Percentiles rank a stretch among this genome's conserved stretches.
phyloP scores from a whole-genome alignment of 305 asterid genomes.

The Rubia tinctorum region DNA sequence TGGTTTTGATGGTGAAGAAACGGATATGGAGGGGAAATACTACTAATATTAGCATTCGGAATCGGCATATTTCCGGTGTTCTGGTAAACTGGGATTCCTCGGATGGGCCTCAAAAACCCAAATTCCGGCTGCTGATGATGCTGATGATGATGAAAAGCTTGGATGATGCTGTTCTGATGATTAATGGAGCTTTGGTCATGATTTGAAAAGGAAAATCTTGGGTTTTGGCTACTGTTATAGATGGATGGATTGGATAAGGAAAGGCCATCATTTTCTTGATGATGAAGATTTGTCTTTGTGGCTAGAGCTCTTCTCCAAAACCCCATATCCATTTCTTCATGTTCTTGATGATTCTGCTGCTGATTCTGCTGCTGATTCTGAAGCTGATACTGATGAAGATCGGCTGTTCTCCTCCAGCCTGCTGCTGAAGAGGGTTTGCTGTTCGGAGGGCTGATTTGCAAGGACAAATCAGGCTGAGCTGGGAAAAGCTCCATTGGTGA shows the following conservation, averaged over 20 bases:
- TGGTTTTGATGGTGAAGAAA: slow-evolving; percentile 9
- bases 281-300: slow-evolving; percentile 8
- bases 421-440: slow-evolving; percentile 40
- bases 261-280: slow-evolving; percentile 14
- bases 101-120: slow-evolving; percentile 55
- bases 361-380: neutral
- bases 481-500: slow-evolving; percentile 66
- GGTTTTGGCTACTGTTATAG: slow-evolving; percentile 6
- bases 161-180: slow-evolving; percentile 19
- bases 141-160: slow-evolving; percentile 25
- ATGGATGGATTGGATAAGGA: slow-evolving; percentile 25
- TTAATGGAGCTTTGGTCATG: slow-evolving; percentile 14
- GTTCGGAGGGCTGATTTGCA: slow-evolving; percentile 81
- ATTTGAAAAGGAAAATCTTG: slow-evolving; percentile 3
- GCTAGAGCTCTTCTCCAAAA: slow-evolving; percentile 59
- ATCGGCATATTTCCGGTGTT: slow-evolving; percentile 33
- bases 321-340: slow-evolving; percentile 55
- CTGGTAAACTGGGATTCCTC: slow-evolving; percentile 82
- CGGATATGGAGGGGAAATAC: slow-evolving; percentile 1
- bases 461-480: slow-evolving; percentile 80
- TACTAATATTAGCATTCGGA: neutral
- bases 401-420: slow-evolving; percentile 25
- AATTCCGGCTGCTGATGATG: slow-evolving; percentile 33
- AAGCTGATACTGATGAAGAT: neutral
- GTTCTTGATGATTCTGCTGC: slow-evolving; percentile 15